Evolutionary conservation across 352 stramenopile species (phyloP).

Genomic region (Globisporangium lucens): DNA sequence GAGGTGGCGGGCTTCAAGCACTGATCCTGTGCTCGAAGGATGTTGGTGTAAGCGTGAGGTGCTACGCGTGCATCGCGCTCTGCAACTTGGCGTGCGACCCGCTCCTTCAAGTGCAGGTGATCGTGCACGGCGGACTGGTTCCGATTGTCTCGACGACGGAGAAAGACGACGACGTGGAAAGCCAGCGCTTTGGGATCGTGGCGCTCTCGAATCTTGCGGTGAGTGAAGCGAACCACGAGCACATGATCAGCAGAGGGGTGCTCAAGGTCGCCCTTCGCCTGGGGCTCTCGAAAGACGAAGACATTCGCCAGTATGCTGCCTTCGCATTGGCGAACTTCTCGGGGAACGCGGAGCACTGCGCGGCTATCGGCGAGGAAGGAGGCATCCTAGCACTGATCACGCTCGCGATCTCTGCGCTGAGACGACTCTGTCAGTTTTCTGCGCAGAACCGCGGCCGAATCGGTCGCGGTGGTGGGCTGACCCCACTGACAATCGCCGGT

Average conservation of each 20-base stretch:
- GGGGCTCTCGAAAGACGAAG: constrained; percentile 66
- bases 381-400: constrained; percentile 89
- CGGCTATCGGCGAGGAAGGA: constrained; percentile 87
- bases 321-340: constrained; percentile 94
- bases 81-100: constrained; percentile 93
- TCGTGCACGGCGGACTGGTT: constrained; percentile 91
- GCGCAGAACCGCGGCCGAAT: constrained; percentile 87
- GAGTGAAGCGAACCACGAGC: constrained; percentile 93
- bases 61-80: constrained; percentile 94
- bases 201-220: constrained; percentile 92
- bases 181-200: constrained; percentile 92
- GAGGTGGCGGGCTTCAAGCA: constrained; percentile 90
- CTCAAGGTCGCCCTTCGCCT: constrained; percentile 81
- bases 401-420: constrained; percentile 90
- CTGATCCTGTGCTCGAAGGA: constrained; percentile 89
- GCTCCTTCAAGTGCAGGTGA: constrained; percentile 88
- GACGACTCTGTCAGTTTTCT: constrained; percentile 90
- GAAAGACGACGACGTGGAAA: constrained; percentile 63
- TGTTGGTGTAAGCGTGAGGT: constrained; percentile 73
- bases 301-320: constrained; percentile 87
- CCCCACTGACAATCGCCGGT: constrained; percentile 80
- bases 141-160: constrained; percentile 84
- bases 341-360: constrained; percentile 85
- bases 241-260: constrained; percentile 87
- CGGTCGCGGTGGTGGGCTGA: constrained; percentile 81